phyloP scores from a whole-genome alignment of 169 alveolate genomes.

The Babesia sp. region DNA sequence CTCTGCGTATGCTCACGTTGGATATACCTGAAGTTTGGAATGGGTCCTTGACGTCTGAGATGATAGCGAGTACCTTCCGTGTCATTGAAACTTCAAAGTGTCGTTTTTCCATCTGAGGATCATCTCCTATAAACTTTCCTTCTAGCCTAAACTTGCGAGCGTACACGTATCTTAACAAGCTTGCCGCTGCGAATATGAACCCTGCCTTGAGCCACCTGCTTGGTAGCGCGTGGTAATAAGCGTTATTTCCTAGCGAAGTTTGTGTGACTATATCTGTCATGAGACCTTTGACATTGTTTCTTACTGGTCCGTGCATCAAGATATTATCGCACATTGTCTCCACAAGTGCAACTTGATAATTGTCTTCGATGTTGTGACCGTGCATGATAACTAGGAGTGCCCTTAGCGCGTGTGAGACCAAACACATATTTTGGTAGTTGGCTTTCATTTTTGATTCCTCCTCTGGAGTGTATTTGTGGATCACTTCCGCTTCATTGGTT shows the following conservation, averaged over 20 bases:
- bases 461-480: slow-evolving; percentile 13
- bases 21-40: slow-evolving; percentile 40
- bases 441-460: slow-evolving; percentile 8
- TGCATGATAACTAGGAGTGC: slow-evolving; percentile 29
- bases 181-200: slow-evolving; percentile 17
- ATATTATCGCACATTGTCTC: slow-evolving; percentile 42
- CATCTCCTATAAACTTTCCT: slow-evolving; percentile 32
- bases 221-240: slow-evolving; percentile 21
- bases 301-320: slow-evolving; percentile 39
- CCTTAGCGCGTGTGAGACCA: slow-evolving; percentile 20
- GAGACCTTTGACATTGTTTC: slow-evolving; percentile 11
- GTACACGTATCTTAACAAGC: slow-evolving; percentile 31
- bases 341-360: slow-evolving; percentile 19
- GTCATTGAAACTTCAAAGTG: slow-evolving; percentile 38
- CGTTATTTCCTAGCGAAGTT: slow-evolving; percentile 44
- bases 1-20: slow-evolving; percentile 38
- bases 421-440: not conserved
- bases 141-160: slow-evolving; percentile 29
- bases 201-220: slow-evolving; percentile 44
- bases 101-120: slow-evolving; percentile 16
- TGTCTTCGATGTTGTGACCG: slow-evolving; percentile 18
- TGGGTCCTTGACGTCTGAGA: slow-evolving; percentile 52
- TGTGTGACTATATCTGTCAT: slow-evolving; percentile 33
- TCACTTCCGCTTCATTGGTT: not conserved
- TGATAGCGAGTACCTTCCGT: slow-evolving; percentile 25